These are phyloP conservation scores for Larix sibirica DNA, from an alignment of 83 land plant genomes.

Conservation along the genomic window DNA sequence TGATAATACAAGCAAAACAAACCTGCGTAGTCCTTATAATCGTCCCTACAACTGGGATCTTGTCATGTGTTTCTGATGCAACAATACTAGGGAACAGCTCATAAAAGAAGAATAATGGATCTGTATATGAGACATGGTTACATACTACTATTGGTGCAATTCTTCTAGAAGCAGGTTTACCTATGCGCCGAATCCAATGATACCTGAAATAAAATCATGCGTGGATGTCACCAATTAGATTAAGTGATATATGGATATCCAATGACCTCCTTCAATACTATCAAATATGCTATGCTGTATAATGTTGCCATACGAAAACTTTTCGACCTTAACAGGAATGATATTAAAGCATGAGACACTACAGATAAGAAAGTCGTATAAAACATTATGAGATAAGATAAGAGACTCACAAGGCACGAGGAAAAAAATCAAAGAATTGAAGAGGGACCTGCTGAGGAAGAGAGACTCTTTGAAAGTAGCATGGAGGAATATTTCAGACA, in stretches of 20 bases:
- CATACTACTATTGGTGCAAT: slow-evolving; percentile 92
- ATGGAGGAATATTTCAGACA: too few relatives aligned
- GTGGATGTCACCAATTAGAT: neutral
- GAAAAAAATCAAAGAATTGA: too few relatives aligned
- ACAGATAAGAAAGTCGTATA: neutral
- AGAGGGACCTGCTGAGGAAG: too few relatives aligned
- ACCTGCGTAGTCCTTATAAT: slow-evolving; percentile 99
- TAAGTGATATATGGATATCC: neutral
- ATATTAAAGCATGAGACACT: neutral
- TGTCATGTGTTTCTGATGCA: slow-evolving; percentile 85
- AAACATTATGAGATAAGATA: too few relatives aligned
- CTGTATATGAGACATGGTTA: slow-evolving; percentile 90
- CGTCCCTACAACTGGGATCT: slow-evolving; percentile 78
- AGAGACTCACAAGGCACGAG: too few relatives aligned
- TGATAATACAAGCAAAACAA: neutral
- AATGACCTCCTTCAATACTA: neutral
- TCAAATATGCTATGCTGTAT: neutral
- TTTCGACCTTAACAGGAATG: neutral
- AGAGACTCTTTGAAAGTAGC: too few relatives aligned
- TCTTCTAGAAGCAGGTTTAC: slow-evolving; percentile 79
- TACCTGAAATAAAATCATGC: slow-evolving; percentile 44
- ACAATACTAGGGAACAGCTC: slow-evolving; percentile 93
- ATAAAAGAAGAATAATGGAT: slow-evolving; percentile 92
- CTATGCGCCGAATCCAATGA: slow-evolving; percentile 90
- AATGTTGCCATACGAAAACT: neutral